Evolutionary conservation across 495 filamentous ascomycete genomes (phyloP).

Genomic region (Astrothelium macrocarpum): DNA sequence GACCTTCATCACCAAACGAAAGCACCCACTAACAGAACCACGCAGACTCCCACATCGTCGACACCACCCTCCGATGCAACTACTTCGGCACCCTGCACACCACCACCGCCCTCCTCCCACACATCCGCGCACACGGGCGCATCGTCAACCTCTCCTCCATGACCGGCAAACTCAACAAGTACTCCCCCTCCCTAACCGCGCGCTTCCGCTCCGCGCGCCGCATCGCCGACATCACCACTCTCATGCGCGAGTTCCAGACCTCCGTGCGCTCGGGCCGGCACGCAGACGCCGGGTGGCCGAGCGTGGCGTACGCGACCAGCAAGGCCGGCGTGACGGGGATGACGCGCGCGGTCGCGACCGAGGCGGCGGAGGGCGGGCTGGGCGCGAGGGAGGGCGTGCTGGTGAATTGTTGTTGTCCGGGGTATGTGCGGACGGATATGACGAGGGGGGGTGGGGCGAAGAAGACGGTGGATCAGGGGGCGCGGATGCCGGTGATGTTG

Average conservation of each 20-base stretch:
- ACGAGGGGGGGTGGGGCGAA: constrained; percentile 36
- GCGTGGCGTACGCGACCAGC: constrained; percentile 38
- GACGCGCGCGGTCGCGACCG: constrained; percentile 34
- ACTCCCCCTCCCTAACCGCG: constrained; percentile 28
- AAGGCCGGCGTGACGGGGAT: constrained; percentile 39
- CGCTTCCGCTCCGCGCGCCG: constrained; percentile 31
- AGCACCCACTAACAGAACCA: neutral
- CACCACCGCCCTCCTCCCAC: constrained; percentile 34
- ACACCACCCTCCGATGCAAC: constrained; percentile 38
- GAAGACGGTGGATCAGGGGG: constrained; percentile 41
- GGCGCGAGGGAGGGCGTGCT: constrained; percentile 27
- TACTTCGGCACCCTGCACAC: constrained; percentile 41
- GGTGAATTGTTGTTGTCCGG: constrained; percentile 46
- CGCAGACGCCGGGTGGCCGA: constrained; percentile 38
- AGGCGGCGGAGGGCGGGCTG: constrained; percentile 22
- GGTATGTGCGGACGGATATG: constrained; percentile 43
- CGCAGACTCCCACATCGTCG: constrained; percentile 38
- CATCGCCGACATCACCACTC: constrained; percentile 30
- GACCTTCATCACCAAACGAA: neutral
- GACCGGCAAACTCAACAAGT: constrained; percentile 35
- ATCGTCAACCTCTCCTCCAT: constrained; percentile 40
- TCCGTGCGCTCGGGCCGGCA: constrained; percentile 34
- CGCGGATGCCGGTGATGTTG: constrained; percentile 42
- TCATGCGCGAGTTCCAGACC: constrained; percentile 37
- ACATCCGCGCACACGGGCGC: constrained; percentile 34